Percentiles rank a stretch among this genome's conserved stretches.
Evolutionary conservation across 2,329 filamentous ascomycete genomes (phyloP).

Genomic region (Fusarium drepaniforme): DNA sequence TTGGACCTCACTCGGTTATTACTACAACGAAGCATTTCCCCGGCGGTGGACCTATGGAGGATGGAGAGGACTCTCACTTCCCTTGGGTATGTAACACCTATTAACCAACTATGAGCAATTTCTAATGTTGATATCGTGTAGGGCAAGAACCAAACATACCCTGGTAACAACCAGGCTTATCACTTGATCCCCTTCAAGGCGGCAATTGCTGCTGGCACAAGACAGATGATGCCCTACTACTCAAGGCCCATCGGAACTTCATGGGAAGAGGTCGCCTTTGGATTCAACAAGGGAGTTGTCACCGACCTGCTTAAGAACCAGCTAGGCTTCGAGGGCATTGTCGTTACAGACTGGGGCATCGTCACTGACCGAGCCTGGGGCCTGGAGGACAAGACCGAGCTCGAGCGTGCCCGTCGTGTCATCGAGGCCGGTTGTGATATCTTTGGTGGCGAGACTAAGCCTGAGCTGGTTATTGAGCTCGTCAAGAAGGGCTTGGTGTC

Average conservation of each 20-base stretch:
- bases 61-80: conserved; percentile 66
- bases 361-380: conserved; percentile 66
- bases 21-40: conserved; percentile 68
- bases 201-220: conserved; percentile 60
- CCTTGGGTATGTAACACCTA: conserved; percentile 39
- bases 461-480: conserved; percentile 62
- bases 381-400: conserved; percentile 56
- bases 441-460: conserved; percentile 61
- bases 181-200: conserved; percentile 64
- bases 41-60: conserved; percentile 60
- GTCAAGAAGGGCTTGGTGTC: conserved; percentile 54
- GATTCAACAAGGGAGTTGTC: conserved; percentile 64
- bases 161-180: conserved; percentile 61
- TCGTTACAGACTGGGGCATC: conserved; percentile 65
- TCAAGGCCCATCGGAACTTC: conserved; percentile 60
- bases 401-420: conserved; percentile 50
- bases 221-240: conserved; percentile 67
- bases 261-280: conserved; percentile 61
- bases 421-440: conserved; percentile 65
- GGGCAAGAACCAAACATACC: conserved; percentile 64
- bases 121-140: conserved; percentile 33
- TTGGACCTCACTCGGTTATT: conserved; percentile 58
- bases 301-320: conserved; percentile 61
- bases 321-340: conserved; percentile 64
- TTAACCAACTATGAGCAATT: conserved; percentile 25